Base-by-base conservation (phyloP, 441 rosid genomes). In the Mallotus japonicus region DNA sequence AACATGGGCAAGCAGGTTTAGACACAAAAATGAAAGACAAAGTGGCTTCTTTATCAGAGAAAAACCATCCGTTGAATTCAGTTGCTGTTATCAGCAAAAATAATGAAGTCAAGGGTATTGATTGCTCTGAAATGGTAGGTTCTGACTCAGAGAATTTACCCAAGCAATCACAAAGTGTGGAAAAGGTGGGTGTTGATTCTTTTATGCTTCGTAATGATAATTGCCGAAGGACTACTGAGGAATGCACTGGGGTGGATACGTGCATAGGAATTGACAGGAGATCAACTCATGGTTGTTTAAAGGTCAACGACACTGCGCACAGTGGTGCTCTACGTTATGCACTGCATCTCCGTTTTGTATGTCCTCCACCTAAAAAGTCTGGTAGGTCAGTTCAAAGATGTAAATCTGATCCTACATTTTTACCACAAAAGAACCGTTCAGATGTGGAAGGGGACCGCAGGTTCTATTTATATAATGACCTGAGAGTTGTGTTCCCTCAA, bases 401-500 rank as follows among this genome's bases (percentile, higher is more conserved):
- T 65, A 84, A 83, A 78, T 72, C 89, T 12, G 86, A 82, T 9
- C 78, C 83, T 19, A 74, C 67, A 46, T 76, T 82, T 47, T 76
- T 74, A 24, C 85, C 84, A 16, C 81, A 79, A 75, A 83, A 83
- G 77, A 73, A 70, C 61, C 55, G 65, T 62, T 51, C 69, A 22
- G 89, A 78, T 62, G 77, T 69, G 67, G 87, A 82, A 32, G 88
- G 79, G 62, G 87, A 92, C 19, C 82, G 96, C 55, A 90, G 92
- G 69, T 95, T 95, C 86, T 95, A 91, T 80, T 78, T 95, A 65
- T 92, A 89, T 83, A 95, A 92, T 72, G 99, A 95, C 75, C 69
- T 95, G 85, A 89, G 95, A 81, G 97, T 87, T 2, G 94, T 95
- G 65, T 95, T 95, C 80, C 97, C 99, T 67, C 99, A 95, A 76